Conservation (phyloP, 108 stramenopile species). For the Fragilaria crotonensis region DNA sequence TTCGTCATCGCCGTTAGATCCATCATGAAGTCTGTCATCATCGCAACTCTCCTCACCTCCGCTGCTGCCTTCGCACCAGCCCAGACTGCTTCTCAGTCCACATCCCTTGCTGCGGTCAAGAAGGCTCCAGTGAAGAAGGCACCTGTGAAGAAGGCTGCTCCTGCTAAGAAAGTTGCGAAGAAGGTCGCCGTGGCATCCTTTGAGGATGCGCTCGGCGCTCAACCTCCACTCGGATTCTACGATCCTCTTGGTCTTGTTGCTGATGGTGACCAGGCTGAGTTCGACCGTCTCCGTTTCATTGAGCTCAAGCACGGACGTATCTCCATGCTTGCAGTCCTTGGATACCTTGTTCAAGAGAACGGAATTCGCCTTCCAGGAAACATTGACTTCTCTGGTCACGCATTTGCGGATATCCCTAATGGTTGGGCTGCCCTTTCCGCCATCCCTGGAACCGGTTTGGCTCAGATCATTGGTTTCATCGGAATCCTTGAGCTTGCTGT, state of each 20-base stretch:
- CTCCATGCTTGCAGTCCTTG: conserved; percentile 47
- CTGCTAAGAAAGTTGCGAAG: background rate
- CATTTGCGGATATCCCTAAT: conserved; percentile 32
- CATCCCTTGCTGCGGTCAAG: conserved; percentile 6
- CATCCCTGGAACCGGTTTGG: conserved; percentile 39
- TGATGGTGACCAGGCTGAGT: conserved; percentile 30
- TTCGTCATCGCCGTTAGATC: background rate
- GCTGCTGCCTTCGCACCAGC: conserved; percentile 12
- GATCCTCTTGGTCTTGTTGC: conserved; percentile 62
- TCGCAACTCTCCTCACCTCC: conserved; percentile 14
- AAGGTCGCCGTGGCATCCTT: background rate
- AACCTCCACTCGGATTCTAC: conserved; percentile 58
- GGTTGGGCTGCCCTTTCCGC: conserved; percentile 25
- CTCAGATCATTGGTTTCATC: conserved; percentile 44
- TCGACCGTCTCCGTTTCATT: conserved; percentile 48
- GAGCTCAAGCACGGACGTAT: conserved; percentile 78
- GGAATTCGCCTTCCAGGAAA: conserved; percentile 19
- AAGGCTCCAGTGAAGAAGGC: background rate
- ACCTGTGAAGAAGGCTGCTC: background rate
- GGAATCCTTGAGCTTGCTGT: conserved; percentile 26
- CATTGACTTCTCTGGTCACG: conserved; percentile 37
- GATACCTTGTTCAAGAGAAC: background rate
- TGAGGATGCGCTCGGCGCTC: conserved; percentile 1
- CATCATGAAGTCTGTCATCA: conserved; percentile 17
- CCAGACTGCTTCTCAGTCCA: conserved; percentile 1